These are phyloP conservation scores for Paxillus rubicundulus DNA, from an alignment of 768 basidiomycete species.

Conservation along the genomic window DNA sequence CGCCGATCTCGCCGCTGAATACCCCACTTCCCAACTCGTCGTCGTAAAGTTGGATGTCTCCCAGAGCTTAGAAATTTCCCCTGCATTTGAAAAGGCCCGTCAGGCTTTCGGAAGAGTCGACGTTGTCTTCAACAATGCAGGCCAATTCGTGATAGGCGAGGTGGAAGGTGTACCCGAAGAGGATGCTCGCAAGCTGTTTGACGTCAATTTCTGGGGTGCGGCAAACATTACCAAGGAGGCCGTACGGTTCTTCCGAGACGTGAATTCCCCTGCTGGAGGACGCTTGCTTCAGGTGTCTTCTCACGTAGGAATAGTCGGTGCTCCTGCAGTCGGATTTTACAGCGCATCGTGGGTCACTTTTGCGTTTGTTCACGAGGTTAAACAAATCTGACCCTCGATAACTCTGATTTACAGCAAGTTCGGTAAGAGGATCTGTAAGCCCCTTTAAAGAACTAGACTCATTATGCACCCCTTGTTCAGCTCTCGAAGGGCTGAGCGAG, in stretches of 20 bases:
- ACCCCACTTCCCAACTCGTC: slow-evolving; percentile 35
- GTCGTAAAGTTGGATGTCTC: slow-evolving; percentile 44
- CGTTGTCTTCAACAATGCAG: slow-evolving; percentile 39
- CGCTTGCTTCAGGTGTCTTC: slow-evolving; percentile 40
- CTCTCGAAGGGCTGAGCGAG: slow-evolving; percentile 17
- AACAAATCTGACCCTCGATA: not conserved
- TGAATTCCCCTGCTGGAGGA: slow-evolving; percentile 38
- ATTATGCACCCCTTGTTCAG: not conserved
- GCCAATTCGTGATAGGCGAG: slow-evolving; percentile 28
- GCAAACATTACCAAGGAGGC: slow-evolving; percentile 30
- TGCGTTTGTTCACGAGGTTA: not conserved
- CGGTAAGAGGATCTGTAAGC: slow-evolving; percentile 5
- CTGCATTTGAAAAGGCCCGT: slow-evolving; percentile 35
- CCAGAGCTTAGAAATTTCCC: slow-evolving; percentile 27
- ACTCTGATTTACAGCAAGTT: slow-evolving; percentile 11
- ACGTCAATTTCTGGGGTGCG: slow-evolving; percentile 38
- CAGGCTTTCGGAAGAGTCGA: slow-evolving; percentile 32
- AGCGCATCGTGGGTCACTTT: slow-evolving; percentile 22
- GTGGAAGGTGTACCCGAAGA: slow-evolving; percentile 34
- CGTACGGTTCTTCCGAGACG: slow-evolving; percentile 36
- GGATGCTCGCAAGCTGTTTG: slow-evolving; percentile 34
- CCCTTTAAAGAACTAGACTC: not conserved
- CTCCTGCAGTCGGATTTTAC: slow-evolving; percentile 18
- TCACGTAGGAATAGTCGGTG: slow-evolving; percentile 26
- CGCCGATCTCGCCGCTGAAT: slow-evolving; percentile 28